Evolutionary conservation across 768 basidiomycete genomes (phyloP).

Genomic region (Suillus sp.): DNA sequence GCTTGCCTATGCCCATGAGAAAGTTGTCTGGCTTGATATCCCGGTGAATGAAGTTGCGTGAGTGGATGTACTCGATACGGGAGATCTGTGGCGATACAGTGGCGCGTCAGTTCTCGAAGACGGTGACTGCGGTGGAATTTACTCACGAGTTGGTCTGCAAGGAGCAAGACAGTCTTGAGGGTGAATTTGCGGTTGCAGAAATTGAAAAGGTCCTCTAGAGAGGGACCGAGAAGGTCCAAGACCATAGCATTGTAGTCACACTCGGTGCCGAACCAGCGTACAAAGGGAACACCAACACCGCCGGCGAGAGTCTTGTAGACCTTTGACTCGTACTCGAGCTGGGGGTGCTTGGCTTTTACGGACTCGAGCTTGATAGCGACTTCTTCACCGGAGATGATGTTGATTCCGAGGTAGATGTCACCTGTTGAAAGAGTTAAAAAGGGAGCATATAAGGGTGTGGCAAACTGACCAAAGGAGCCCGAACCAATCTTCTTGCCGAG

Average conservation of each 20-base stretch:
- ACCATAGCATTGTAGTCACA: constrained; percentile 99
- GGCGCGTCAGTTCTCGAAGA: constrained; percentile 47
- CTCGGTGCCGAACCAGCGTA: constrained; percentile 92
- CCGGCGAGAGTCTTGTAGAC: constrained; percentile 98
- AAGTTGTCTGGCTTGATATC: constrained; percentile 99
- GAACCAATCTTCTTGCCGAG: constrained; percentile 99
- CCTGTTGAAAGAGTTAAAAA: constrained; percentile 47
- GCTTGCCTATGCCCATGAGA: constrained; percentile 99
- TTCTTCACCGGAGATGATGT: constrained; percentile 99
- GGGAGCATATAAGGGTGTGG: constrained; percentile 7
- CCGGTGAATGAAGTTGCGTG: constrained; percentile 95
- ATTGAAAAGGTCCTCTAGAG: constrained; percentile 90
- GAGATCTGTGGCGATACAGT: constrained; percentile 67
- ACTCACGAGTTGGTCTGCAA: constrained; percentile 94
- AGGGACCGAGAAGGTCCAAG: constrained; percentile 91
- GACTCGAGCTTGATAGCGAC: constrained; percentile 99
- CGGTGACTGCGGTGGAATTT: constrained; percentile 13
- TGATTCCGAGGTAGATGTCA: constrained; percentile 99
- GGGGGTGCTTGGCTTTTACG: constrained; percentile 99
- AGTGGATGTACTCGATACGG: constrained; percentile 99
- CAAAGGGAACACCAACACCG: constrained; percentile 98
- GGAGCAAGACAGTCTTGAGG: constrained; percentile 93
- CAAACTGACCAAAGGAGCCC: constrained; percentile 87
- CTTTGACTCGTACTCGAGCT: constrained; percentile 97
- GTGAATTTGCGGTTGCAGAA: constrained; percentile 98